phyloP scores from a whole-genome alignment of 768 basidiomycete genomes.

The Agrocybe pediades region DNA sequence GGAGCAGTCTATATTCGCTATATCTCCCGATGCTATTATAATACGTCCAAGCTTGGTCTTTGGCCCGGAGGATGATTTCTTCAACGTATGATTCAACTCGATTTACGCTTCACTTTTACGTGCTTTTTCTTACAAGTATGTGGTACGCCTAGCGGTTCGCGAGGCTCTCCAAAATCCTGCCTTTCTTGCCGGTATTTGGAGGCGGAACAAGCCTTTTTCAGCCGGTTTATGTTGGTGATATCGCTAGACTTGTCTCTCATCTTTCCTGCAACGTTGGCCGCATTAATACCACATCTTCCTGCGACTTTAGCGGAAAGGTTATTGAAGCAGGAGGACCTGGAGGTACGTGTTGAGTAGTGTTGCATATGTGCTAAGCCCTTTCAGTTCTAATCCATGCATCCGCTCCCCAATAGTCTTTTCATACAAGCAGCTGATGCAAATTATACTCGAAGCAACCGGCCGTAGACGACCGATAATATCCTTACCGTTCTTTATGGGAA shows the following conservation, averaged over 20 bases:
- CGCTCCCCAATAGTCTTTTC: conserved; percentile 54
- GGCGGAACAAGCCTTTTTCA: conserved; percentile 70
- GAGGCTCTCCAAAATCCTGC: conserved; percentile 56
- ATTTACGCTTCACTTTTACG: not conserved
- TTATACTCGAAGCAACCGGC: conserved; percentile 55
- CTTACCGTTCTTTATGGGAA: conserved; percentile 63
- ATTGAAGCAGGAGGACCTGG: conserved; percentile 43
- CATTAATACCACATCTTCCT: too few relatives aligned
- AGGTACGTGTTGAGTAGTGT: conserved; percentile 21
- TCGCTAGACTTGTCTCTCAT: conserved; percentile 63
- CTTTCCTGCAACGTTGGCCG: too few relatives aligned
- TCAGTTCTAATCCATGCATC: too few relatives aligned
- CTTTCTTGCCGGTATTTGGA: conserved; percentile 77
- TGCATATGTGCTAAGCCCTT: not conserved
- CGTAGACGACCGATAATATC: conserved; percentile 61
- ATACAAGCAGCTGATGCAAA: conserved; percentile 66
- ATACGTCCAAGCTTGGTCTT: conserved; percentile 75
- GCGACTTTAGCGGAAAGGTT: conserved; percentile 54
- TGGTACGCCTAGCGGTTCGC: conserved; percentile 62
- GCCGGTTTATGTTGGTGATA: conserved; percentile 72
- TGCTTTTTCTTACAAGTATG: not conserved
- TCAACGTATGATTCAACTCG: conserved; percentile 53
- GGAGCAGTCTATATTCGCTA: conserved; percentile 52
- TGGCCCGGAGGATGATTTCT: conserved; percentile 77
- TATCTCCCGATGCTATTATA: conserved; percentile 55